Conservation (phyloP, 176 grass and related monocot species). For the Calamus simplicifolius region DNA sequence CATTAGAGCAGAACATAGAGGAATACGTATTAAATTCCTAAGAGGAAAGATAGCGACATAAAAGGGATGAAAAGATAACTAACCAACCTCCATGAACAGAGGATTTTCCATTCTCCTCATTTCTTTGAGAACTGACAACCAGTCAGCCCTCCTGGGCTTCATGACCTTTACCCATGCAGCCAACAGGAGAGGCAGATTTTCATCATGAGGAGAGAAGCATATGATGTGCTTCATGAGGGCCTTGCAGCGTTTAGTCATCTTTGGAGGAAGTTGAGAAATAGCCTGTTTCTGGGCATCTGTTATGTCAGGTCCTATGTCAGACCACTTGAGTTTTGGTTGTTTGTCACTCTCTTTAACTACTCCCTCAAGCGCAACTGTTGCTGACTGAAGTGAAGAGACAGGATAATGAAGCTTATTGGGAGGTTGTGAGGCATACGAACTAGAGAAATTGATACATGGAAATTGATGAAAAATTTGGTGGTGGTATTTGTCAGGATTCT, state of each 20-base stretch:
- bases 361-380: neutral
- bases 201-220: constrained; percentile 32
- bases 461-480: neutral
- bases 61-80: neutral
- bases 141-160: constrained; percentile 74
- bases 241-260: constrained; percentile 77
- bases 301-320: constrained; percentile 23
- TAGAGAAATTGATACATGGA: neutral
- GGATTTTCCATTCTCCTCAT: constrained; percentile 44
- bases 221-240: constrained; percentile 56
- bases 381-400: neutral
- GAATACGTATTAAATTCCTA: too few species aligned
- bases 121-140: constrained; percentile 70
- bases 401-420: neutral
- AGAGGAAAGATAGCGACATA: too few species aligned
- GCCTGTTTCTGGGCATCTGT: constrained; percentile 25
- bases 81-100: constrained; percentile 47
- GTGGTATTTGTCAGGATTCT: neutral
- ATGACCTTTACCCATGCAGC: constrained; percentile 66
- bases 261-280: constrained; percentile 47
- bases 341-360: constrained; percentile 16
- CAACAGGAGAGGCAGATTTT: constrained; percentile 39
- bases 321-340: constrained; percentile 40
- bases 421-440: neutral
- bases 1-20: too few species aligned